Percentiles rank a stretch among this genome's conserved stretches.
These are phyloP conservation scores for Tylopilus subfusipes DNA, from an alignment of 768 basidiomycete genomes.

Conservation along the genomic window DNA sequence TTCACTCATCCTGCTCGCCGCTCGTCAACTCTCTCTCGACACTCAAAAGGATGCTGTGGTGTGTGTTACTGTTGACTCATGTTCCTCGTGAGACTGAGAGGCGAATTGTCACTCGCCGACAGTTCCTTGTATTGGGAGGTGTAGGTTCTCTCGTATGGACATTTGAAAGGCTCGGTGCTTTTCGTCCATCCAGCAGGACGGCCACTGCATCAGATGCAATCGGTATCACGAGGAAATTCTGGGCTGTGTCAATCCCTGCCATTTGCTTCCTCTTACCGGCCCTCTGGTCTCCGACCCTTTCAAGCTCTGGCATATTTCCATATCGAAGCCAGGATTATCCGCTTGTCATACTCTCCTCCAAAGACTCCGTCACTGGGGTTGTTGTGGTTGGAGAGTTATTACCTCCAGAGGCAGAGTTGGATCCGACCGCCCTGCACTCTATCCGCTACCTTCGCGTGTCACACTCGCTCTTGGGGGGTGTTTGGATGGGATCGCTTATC, in stretches of 20 bases:
- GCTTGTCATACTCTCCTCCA: slow-evolving; percentile 64
- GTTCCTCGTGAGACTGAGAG: slow-evolving; percentile 2
- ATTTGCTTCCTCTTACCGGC: slow-evolving; percentile 38
- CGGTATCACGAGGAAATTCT: slow-evolving; percentile 2
- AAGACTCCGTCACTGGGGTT: slow-evolving; percentile 71
- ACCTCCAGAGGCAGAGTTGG: slow-evolving; percentile 32
- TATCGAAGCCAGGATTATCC: slow-evolving; percentile 52
- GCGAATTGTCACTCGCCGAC: neutral
- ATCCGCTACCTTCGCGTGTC: slow-evolving; percentile 60
- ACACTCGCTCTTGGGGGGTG: slow-evolving; percentile 66
- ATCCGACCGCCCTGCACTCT: slow-evolving; percentile 40
- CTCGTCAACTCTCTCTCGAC: slow-evolving; percentile 19
- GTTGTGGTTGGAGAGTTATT: slow-evolving; percentile 78
- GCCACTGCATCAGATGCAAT: neutral
- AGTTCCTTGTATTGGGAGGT: slow-evolving; percentile 28
- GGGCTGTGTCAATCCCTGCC: slow-evolving; percentile 20
- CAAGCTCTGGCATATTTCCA: slow-evolving; percentile 47
- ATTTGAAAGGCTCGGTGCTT: neutral
- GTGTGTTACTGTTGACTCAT: neutral
- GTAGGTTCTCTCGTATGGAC: slow-evolving; percentile 13
- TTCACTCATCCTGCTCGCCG: slow-evolving; percentile 16
- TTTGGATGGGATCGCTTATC: slow-evolving; percentile 67
- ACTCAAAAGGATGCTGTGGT: slow-evolving; percentile 21
- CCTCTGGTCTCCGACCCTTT: slow-evolving; percentile 55
- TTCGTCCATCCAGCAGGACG: neutral